Percentiles rank a stretch among this genome's conserved stretches.
phyloP scores from a whole-genome alignment of 2,329 filamentous ascomycete genomes.

The Domatiomyces catenatus region DNA sequence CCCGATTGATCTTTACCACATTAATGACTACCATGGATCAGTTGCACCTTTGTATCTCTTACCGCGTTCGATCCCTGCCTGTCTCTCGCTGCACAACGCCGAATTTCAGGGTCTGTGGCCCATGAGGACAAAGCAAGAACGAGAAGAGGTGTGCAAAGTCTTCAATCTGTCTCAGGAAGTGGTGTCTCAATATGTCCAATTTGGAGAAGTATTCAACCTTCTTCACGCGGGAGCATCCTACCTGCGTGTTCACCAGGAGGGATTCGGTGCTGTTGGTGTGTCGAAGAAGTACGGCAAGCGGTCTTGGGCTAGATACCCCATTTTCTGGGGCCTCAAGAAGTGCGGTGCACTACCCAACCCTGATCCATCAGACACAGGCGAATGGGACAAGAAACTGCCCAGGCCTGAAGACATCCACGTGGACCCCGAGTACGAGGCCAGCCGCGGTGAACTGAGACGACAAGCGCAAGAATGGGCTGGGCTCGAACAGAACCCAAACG shows the following conservation, averaged over 20 bases:
- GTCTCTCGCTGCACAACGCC: slow-evolving; percentile 52
- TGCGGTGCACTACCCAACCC: slow-evolving; percentile 51
- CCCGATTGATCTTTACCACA: slow-evolving; percentile 48
- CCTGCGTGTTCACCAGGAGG: slow-evolving; percentile 50
- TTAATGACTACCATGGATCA: slow-evolving; percentile 51
- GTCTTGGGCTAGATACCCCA: slow-evolving; percentile 50
- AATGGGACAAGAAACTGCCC: slow-evolving; percentile 41
- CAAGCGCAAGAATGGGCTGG: slow-evolving; percentile 56
- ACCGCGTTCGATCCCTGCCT: slow-evolving; percentile 45
- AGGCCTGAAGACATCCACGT: slow-evolving; percentile 36
- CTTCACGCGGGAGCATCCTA: slow-evolving; percentile 53
- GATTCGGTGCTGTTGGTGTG: slow-evolving; percentile 53
- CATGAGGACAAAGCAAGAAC: slow-evolving; percentile 46
- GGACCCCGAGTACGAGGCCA: slow-evolving; percentile 40
- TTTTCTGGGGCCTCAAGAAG: slow-evolving; percentile 51
- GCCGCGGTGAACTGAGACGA: slow-evolving; percentile 37
- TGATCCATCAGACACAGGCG: slow-evolving; percentile 48
- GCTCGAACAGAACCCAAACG: slow-evolving; percentile 43
- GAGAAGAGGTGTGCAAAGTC: slow-evolving; percentile 47
- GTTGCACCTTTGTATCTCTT: slow-evolving; percentile 50
- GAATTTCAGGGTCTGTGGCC: slow-evolving; percentile 57
- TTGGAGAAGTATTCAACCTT: slow-evolving; percentile 54
- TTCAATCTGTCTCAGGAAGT: slow-evolving; percentile 46
- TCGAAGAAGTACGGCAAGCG: slow-evolving; percentile 54
- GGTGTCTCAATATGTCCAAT: slow-evolving; percentile 48